Base-by-base conservation (phyloP, 129 eudicot genomes). In the Centrapalus pauciflorus region DNA sequence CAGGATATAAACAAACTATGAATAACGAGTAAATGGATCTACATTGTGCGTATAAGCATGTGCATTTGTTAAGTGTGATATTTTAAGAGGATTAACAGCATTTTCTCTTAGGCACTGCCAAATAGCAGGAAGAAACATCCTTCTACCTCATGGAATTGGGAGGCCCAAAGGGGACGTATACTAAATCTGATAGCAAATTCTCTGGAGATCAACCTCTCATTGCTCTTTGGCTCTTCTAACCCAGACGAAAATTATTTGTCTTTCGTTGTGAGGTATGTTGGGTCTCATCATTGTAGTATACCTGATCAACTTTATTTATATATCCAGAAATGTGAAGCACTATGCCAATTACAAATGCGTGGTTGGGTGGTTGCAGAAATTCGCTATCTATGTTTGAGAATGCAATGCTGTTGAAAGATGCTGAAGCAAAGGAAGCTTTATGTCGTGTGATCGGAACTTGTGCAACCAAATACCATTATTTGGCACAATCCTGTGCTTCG, bases 201-300 rank as follows among this genome's bases (percentile, higher is more conserved):
- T 23, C 49, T 93, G 54, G 98, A 93, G 66, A 85, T 93, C 83
- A 88, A 89, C 71, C 92, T 93, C 30, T 86, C 90, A 8, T 78
- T 80, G 81, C 95, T 93, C 48, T 93, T 93, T 72, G 98, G 98
- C 41, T 93, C 98, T 30, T 83, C 95, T 17, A 88, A 88, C 30
- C 98, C 91, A 0, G 98, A 93, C 54, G 98, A 93, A 67, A 93
- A 88, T 60, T 93, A 86, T 72, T 48, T 93, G 69, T 88, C 95
- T 26, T 93, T 93, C 69, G 73, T 88, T 57, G 82, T 77, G 45
- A 90, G 89, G 97, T 90, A 79, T 84, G 87, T 56, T 50, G 34
- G 0, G 10, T n/a, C 66, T 32, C 21, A 11, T 21, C 20, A 40
- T 30, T 57, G 7, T 13, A 0, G 29, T 77, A 20, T 35, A 34